Conservation (phyloP, 352 stramenopile species). For the Phytophthora citrophthora region DNA sequence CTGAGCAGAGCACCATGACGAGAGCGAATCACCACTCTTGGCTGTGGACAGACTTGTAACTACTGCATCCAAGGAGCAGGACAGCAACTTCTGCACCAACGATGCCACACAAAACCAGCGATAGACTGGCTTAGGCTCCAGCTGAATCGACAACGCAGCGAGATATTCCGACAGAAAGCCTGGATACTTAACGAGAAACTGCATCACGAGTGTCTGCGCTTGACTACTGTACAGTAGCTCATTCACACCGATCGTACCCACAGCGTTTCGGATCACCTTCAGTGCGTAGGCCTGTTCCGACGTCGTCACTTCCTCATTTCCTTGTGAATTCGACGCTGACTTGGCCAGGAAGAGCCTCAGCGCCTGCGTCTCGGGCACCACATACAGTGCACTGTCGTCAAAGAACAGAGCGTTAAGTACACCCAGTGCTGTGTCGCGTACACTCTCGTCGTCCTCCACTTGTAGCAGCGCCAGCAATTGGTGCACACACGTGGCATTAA, state of each 20-base stretch:
- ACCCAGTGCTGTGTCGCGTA: slow-evolving; percentile 41
- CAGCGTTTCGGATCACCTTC: slow-evolving; percentile 70
- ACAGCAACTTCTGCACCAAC: slow-evolving; percentile 73
- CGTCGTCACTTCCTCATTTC: slow-evolving; percentile 30
- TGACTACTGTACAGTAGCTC: slow-evolving; percentile 58
- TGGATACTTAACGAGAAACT: slow-evolving; percentile 70
- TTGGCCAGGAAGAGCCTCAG: slow-evolving; percentile 58
- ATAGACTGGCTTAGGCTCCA: slow-evolving; percentile 78
- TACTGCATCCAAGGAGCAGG: slow-evolving; percentile 52
- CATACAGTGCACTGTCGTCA: slow-evolving; percentile 57
- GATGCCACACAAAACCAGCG: slow-evolving; percentile 83
- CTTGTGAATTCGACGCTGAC: slow-evolving; percentile 15
- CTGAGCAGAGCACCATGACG: slow-evolving; percentile 56
- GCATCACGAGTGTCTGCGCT: slow-evolving; percentile 60
- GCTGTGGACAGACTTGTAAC: slow-evolving; percentile 25
- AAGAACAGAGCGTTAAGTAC: slow-evolving; percentile 74
- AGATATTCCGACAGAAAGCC: slow-evolving; percentile 70
- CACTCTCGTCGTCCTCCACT: slow-evolving; percentile 49
- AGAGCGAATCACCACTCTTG: slow-evolving; percentile 14
- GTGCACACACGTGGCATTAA: slow-evolving; percentile 66
- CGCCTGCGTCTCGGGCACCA: slow-evolving; percentile 47
- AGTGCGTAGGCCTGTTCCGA: slow-evolving; percentile 57
- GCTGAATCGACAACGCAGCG: slow-evolving; percentile 54
- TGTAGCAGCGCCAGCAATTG: slow-evolving; percentile 77
- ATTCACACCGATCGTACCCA: slow-evolving; percentile 72